These are phyloP conservation scores for Scedosporium apiospermum DNA, from an alignment of 2,329 filamentous ascomycete species.

Conservation along the genomic window DNA sequence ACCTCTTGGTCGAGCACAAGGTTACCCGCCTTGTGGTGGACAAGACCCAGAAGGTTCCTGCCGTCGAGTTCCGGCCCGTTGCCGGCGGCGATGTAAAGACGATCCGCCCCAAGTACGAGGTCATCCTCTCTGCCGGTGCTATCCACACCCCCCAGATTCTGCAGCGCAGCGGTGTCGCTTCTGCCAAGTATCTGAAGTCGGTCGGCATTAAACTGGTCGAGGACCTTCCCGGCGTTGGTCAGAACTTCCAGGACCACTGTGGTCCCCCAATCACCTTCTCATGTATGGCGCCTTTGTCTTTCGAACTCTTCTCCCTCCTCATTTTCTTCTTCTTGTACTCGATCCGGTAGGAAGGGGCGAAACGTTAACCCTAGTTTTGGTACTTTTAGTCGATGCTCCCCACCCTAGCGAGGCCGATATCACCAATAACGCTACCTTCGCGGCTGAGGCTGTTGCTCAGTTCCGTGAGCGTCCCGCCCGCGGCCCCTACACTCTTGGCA, in stretches of 20 bases:
- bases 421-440: slow-evolving; percentile 19
- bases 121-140: slow-evolving; percentile 38
- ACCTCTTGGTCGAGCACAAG: slow-evolving; percentile 19
- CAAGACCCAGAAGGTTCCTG: slow-evolving; percentile 5
- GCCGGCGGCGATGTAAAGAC: slow-evolving; percentile 11
- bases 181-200: slow-evolving; percentile 24
- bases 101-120: slow-evolving; percentile 17
- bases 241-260: slow-evolving; percentile 47
- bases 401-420: slow-evolving; percentile 14
- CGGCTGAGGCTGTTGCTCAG: slow-evolving; percentile 19
- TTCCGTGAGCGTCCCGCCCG: slow-evolving; percentile 21
- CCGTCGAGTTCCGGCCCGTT: slow-evolving; percentile 14
- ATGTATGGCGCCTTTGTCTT: slow-evolving; percentile 6
- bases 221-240: slow-evolving; percentile 48
- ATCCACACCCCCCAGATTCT: slow-evolving; percentile 42
- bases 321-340: not conserved
- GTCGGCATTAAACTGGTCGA: slow-evolving; percentile 30
- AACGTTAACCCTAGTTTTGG: slow-evolving; percentile 9
- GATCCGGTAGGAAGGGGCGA: slow-evolving; percentile 10
- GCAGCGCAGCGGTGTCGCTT: slow-evolving; percentile 38
- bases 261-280: slow-evolving; percentile 15
- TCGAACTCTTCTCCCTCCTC: not conserved
- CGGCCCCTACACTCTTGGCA: slow-evolving; percentile 26
- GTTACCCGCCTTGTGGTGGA: slow-evolving; percentile 15
- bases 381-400: slow-evolving; percentile 12